Evolutionary conservation across 768 basidiomycete species (phyloP).

Genomic region (Russula foetens): DNA sequence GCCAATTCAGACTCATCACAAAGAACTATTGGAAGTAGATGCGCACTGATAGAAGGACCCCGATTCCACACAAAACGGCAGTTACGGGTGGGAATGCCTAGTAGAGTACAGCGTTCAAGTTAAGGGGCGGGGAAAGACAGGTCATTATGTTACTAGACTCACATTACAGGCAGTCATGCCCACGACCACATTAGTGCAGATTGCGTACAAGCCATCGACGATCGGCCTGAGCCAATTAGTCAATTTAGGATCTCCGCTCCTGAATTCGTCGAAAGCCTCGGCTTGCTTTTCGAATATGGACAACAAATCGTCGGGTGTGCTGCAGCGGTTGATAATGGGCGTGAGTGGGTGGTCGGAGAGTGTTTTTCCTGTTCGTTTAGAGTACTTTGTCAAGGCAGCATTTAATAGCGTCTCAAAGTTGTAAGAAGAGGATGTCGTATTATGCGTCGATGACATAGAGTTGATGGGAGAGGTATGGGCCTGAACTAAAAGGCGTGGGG

Average conservation of each 20-base stretch:
- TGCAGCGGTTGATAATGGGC: not conserved
- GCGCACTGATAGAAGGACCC: not conserved
- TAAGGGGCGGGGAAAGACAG: not conserved
- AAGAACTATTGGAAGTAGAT: not conserved
- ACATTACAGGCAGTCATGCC: not conserved
- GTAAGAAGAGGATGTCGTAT: not conserved
- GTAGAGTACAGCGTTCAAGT: not conserved
- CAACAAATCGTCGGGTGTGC: not conserved
- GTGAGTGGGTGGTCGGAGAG: not conserved
- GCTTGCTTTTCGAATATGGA: not conserved
- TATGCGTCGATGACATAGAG: not conserved
- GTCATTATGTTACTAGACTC: not conserved
- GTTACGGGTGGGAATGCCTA: not conserved
- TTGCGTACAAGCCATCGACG: not conserved
- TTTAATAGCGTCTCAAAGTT: not conserved
- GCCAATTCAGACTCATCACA: not conserved
- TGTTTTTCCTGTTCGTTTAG: not conserved
- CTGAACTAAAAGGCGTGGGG: too few relatives aligned
- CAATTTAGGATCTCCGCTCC: not conserved
- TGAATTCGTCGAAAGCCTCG: not conserved
- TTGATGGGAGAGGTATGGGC: not conserved
- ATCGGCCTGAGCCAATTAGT: not conserved
- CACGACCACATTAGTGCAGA: not conserved
- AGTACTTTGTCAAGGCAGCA: not conserved
- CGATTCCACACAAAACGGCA: not conserved